Percentiles rank a stretch among this genome's conserved stretches.
These are phyloP conservation scores for Histomonas meleagridis DNA, from an alignment of 208 protist species.

Conservation along the genomic window DNA sequence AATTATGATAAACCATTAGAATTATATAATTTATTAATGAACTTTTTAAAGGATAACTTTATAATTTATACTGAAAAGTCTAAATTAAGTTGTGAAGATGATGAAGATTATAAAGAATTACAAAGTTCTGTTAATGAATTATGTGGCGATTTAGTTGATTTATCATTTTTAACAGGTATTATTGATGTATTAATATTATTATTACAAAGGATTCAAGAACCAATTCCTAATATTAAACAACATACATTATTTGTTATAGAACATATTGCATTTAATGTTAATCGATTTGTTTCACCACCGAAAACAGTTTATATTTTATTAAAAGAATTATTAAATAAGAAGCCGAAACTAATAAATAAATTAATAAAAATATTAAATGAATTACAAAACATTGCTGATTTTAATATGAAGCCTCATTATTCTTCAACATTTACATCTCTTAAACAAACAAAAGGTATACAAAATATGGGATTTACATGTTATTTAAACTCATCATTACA, in stretches of 20 bases:
- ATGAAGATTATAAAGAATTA: not conserved
- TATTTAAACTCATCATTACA: conserved; percentile 15
- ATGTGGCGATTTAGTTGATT: not conserved
- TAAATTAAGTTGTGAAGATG: not conserved
- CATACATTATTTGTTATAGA: not conserved
- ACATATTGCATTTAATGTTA: not conserved
- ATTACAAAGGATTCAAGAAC: not conserved
- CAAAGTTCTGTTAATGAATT: not conserved
- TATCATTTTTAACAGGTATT: not conserved
- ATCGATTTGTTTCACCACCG: not conserved
- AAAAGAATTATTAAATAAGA: not conserved
- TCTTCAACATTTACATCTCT: not conserved
- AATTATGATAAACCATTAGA: no score
- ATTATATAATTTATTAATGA: no score
- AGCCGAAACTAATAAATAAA: not conserved
- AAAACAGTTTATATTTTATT: not conserved
- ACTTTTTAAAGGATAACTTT: no score
- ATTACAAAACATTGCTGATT: not conserved
- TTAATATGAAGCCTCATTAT: no score
- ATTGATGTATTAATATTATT: not conserved
- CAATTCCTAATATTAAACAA: not conserved
- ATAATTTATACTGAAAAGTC: not conserved
- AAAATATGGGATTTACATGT: conserved; percentile 27
- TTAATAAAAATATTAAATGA: not conserved
- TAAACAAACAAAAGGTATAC: no score